Evolutionary conservation across 495 filamentous ascomycete genomes (phyloP).

Genomic region (Baudoinia panamericana): DNA sequence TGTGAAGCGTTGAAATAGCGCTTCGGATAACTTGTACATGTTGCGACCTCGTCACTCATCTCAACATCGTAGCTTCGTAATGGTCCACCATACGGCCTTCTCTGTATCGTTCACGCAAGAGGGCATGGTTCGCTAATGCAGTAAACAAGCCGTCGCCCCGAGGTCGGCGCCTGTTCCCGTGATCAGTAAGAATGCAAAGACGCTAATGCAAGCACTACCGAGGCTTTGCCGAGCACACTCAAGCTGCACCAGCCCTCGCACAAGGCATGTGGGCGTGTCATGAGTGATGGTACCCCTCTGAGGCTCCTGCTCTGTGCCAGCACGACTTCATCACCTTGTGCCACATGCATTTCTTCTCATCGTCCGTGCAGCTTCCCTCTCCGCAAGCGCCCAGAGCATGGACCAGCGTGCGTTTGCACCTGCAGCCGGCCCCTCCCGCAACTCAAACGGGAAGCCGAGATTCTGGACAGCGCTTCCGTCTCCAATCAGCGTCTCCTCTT

Average conservation of each 20-base stretch:
- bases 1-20: slow-evolving; percentile 76
- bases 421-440: no score
- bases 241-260: neutral
- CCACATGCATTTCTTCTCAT: no score
- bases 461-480: no score
- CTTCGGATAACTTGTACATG: slow-evolving; percentile 54
- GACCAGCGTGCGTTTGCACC: no score
- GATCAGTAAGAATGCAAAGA: neutral
- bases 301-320: no score
- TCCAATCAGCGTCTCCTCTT: no score
- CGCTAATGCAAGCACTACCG: slow-evolving; percentile 10
- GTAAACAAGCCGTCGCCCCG: slow-evolving; percentile 1
- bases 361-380: no score
- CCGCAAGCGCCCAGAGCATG: no score
- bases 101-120: slow-evolving; percentile 1
- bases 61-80: slow-evolving; percentile 28
- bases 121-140: slow-evolving; percentile 8
- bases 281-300: neutral
- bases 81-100: neutral
- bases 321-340: no score
- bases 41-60: slow-evolving; percentile 35
- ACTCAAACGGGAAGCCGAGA: no score
- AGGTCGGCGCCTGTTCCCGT: neutral
- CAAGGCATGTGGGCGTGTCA: neutral
- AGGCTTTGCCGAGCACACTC: neutral